A percentile compares a stretch with the other conserved stretches of the same genome.
phyloP scores from a whole-genome alignment of 495 filamentous ascomycete species.

The Extremus antarcticus region DNA sequence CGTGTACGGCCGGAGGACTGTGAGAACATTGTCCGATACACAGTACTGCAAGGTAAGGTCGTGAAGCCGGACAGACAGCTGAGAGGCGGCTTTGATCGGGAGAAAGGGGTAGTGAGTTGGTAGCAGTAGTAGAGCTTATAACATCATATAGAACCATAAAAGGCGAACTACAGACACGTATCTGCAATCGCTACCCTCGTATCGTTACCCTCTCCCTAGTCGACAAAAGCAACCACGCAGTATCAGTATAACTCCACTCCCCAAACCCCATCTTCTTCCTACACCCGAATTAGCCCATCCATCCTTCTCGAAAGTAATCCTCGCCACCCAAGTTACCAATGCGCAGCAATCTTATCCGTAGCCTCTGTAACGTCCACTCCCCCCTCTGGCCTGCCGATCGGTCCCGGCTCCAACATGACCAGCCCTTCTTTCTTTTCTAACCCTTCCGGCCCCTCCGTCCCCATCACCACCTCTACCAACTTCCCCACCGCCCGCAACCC shows the following conservation, averaged over 20 bases:
- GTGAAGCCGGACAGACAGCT: slow-evolving; percentile 77
- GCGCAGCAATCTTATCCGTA: neutral
- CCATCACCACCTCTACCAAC: neutral
- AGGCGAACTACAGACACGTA: neutral
- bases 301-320: neutral
- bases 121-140: slow-evolving; percentile 24
- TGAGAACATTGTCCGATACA: slow-evolving; percentile 83
- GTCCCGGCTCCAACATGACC: neutral
- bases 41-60: slow-evolving; percentile 85
- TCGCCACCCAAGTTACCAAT: neutral
- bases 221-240: neutral
- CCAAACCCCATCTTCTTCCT: neutral
- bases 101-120: slow-evolving; percentile 76
- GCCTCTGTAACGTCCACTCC: neutral
- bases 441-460: neutral
- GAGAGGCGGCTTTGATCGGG: slow-evolving; percentile 81
- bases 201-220: neutral
- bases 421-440: too few relatives aligned
- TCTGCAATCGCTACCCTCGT: neutral
- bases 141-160: neutral
- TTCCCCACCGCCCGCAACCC: neutral
- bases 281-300: neutral
- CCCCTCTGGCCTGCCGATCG: neutral
- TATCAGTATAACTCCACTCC: neutral
- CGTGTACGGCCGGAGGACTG: slow-evolving; percentile 83